Evolutionary conservation across 1,284 basidiomycete species (phyloP), one percentile per base, ranked within the genome.

Genomic region (Vanrija pseudolonga): DNA sequence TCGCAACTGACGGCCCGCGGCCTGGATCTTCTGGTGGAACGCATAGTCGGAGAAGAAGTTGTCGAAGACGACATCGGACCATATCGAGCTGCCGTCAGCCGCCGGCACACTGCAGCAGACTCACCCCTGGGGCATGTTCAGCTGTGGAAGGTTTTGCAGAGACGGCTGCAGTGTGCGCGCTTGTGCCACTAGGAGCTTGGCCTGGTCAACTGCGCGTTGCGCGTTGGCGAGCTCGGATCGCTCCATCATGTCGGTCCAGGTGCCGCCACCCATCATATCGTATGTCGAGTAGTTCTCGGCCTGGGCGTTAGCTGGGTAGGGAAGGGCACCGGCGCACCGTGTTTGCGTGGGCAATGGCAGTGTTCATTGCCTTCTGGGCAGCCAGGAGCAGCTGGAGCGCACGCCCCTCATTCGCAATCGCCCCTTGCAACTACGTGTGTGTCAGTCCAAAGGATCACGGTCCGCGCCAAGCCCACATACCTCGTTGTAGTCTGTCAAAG

Each of bases 41-140:
- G 53, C 51, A n/a, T 53, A 50, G 45, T 66, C 64, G 38, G 55
- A 59, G 37, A 60, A 63, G n/a, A 59, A 51, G 41, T 60, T 61
- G 52, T 66, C 64, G 47, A 66, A 66, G 32, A 63, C 57, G 45
- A 66, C 49, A 42, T 66, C 64, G 6, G 53, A 46, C 56, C 63
- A 62, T 38, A 63, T 40, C 24, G 53, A 49, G 37, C 55, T 55
- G 47, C 17, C 3, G 18, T 44, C 17, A 44, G 39, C 40, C 3
- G 2, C n/a, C n/a, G 24, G n/a, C 17, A 18, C 28, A 20, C 11
- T 4, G 5, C 32, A 28, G 26, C 22, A 4, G 4, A 53, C 50
- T 50, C 49, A 60, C 55, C 55, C 58, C 42, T 54, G 49, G 2
- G 63, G 60, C 42, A 64, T 56, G 24, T 53, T 40, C 2, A 61